These are phyloP conservation scores for Staphylotrichum tortipilum DNA, from an alignment of 495 filamentous ascomycete genomes.

Conservation along the genomic window DNA sequence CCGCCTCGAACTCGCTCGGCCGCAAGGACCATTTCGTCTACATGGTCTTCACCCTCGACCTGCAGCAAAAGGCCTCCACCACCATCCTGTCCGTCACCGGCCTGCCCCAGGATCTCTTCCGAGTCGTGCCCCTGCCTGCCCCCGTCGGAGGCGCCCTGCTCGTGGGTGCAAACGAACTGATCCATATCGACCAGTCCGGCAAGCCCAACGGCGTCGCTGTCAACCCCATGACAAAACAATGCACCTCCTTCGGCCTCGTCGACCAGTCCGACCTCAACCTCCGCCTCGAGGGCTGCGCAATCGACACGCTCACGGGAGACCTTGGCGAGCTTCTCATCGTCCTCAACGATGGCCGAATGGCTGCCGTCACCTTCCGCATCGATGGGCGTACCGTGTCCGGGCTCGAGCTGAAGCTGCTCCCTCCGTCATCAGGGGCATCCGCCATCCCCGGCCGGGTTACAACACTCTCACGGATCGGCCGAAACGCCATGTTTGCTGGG, in stretches of 20 bases:
- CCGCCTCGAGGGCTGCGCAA: constrained; percentile 70
- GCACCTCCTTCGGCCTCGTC: constrained; percentile 67
- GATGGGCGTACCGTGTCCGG: constrained; percentile 92
- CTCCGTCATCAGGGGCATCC: constrained; percentile 48
- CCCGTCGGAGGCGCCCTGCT: constrained; percentile 84
- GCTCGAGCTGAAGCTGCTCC: constrained; percentile 56
- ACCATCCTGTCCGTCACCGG: constrained; percentile 76
- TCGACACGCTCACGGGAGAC: constrained; percentile 65
- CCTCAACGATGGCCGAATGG: constrained; percentile 65
- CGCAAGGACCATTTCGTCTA: constrained; percentile 80
- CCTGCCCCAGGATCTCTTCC: constrained; percentile 83
- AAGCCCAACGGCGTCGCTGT: constrained; percentile 92
- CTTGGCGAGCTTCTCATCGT: constrained; percentile 79
- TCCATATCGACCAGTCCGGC: constrained; percentile 93
- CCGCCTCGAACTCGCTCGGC: constrained; percentile 67
- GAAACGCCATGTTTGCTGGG: constrained; percentile 72
- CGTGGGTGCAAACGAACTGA: constrained; percentile 78
- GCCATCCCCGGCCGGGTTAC: constrained; percentile 58
- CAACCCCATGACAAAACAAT: constrained; percentile 73
- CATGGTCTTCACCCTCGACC: constrained; percentile 88
- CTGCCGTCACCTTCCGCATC: constrained; percentile 71
- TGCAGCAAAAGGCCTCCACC: constrained; percentile 89
- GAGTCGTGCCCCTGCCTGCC: constrained; percentile 71
- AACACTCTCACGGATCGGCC: constrained; percentile 57
- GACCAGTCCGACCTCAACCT: constrained; percentile 79